A percentile compares a stretch with the other conserved stretches of the same genome.
These are phyloP conservation scores for Tolypocladium tundrense DNA, from an alignment of 2,329 filamentous ascomycete genomes.

Conservation along the genomic window DNA sequence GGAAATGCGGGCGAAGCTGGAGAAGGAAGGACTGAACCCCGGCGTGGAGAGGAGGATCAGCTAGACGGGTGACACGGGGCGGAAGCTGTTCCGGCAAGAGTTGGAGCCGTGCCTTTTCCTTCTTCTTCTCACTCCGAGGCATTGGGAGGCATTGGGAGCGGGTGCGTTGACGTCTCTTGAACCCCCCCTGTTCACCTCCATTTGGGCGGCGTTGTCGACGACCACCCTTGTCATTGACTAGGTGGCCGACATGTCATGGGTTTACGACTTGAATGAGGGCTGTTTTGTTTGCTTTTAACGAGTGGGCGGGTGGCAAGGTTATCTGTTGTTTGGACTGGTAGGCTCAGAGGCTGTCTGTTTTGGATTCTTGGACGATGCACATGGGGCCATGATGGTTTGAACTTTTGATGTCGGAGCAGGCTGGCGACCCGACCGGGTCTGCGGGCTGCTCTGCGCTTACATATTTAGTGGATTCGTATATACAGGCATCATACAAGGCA, in stretches of 20 bases:
- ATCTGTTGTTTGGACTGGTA: not conserved
- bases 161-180: not conserved
- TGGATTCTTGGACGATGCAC: not conserved
- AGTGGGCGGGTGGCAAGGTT: not conserved
- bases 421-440: not conserved
- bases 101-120: not conserved
- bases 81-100: not conserved
- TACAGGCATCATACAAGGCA: not conserved
- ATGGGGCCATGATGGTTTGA: not conserved
- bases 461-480: not conserved
- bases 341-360: not conserved
- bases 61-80: constrained; percentile 17
- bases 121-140: not conserved
- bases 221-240: not conserved
- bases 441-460: not conserved
- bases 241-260: not conserved
- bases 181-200: not conserved
- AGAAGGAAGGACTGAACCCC: constrained; percentile 30
- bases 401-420: not conserved
- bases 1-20: constrained; percentile 36
- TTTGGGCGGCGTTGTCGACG: not conserved
- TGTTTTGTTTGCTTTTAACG: not conserved
- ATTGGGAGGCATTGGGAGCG: not conserved
- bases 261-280: not conserved
- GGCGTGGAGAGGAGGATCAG: constrained; percentile 38